A percentile compares a stretch with the other conserved stretches of the same genome.
Evolutionary conservation across 2,329 filamentous ascomycete genomes (phyloP).

Genomic region (Cladosporium velox): DNA sequence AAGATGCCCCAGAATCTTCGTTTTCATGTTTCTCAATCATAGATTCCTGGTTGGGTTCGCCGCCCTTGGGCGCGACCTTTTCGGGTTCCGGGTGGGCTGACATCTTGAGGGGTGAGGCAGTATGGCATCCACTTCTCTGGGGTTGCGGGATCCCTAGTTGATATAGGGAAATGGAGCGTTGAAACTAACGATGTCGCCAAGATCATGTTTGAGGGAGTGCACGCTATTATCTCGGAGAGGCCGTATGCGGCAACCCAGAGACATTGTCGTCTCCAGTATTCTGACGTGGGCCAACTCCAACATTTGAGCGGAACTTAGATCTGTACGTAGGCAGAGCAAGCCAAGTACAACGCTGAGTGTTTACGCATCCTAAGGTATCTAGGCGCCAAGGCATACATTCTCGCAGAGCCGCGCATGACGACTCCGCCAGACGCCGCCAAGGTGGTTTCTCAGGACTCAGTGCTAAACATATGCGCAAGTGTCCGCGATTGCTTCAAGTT

Average conservation of each 20-base stretch:
- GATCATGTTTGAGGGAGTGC: constrained; percentile 9
- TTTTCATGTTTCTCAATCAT: constrained; percentile 20
- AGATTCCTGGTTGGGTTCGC: background rate
- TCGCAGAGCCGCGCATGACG: constrained; percentile 14
- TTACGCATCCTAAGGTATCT: constrained; percentile 21
- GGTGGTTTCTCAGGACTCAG: background rate
- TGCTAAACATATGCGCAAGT: background rate
- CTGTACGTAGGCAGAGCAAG: constrained; percentile 10
- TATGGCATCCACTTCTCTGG: constrained; percentile 7
- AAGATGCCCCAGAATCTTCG: constrained; percentile 14
- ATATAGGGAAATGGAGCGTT: constrained; percentile 6
- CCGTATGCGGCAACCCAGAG: constrained; percentile 18
- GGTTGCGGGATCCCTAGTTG: constrained; percentile 20
- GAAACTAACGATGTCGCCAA: constrained; percentile 11
- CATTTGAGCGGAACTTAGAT: constrained; percentile 4
- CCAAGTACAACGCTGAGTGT: constrained; percentile 21
- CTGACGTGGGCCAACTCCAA: constrained; percentile 17
- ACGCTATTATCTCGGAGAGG: constrained; percentile 16
- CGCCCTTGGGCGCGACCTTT: constrained; percentile 1
- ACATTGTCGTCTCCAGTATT: constrained; percentile 21
- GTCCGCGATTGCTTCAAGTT: background rate
- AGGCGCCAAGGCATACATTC: constrained; percentile 19
- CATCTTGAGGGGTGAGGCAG: constrained; percentile 13
- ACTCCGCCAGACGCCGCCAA: constrained; percentile 11
- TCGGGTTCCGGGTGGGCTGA: constrained; percentile 14